Percentiles rank a stretch among this genome's conserved stretches.
Evolutionary conservation across 2,329 filamentous ascomycete species (phyloP).

Genomic region (Drechslerella coelobrocha): DNA sequence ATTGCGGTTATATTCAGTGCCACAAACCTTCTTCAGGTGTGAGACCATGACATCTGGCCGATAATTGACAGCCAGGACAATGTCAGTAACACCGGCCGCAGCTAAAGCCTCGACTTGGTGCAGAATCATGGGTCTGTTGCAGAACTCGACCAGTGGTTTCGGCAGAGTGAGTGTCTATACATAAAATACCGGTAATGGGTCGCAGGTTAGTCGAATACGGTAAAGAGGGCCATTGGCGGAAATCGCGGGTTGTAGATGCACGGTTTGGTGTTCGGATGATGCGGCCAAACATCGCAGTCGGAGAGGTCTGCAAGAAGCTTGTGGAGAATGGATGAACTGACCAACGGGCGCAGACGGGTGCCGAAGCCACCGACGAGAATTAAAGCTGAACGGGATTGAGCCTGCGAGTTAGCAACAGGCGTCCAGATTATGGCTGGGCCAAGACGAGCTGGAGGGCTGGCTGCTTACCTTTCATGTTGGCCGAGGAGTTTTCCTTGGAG

Average conservation of each 20-base stretch:
- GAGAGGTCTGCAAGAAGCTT: background rate
- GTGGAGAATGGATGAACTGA: conserved; percentile 62
- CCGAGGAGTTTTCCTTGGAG: conserved; percentile 2
- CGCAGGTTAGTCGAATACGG: conserved; percentile 25
- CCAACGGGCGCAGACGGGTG: conserved; percentile 93
- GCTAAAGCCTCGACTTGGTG: conserved; percentile 97
- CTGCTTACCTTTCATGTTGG: conserved; percentile 43
- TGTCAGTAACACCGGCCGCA: conserved; percentile 91
- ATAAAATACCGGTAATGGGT: too few species aligned
- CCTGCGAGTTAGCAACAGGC: conserved; percentile 17
- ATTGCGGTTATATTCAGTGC: conserved; percentile 10
- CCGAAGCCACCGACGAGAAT: conserved; percentile 99
- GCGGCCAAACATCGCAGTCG: background rate
- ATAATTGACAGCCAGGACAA: conserved; percentile 98
- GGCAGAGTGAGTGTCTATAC: conserved; percentile 91
- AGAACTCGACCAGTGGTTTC: conserved; percentile 97
- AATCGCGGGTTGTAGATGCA: conserved; percentile 10
- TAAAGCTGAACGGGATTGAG: conserved; percentile 69
- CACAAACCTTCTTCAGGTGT: conserved; percentile 80
- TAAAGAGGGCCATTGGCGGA: conserved; percentile 1
- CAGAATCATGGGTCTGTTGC: conserved; percentile 98
- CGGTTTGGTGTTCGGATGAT: background rate
- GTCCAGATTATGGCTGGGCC: too few species aligned
- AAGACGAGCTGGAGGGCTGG: background rate
- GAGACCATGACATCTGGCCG: conserved; percentile 97